Base-by-base conservation (phyloP, 345 rosid genomes). In the Gossypium stocksii region DNA sequence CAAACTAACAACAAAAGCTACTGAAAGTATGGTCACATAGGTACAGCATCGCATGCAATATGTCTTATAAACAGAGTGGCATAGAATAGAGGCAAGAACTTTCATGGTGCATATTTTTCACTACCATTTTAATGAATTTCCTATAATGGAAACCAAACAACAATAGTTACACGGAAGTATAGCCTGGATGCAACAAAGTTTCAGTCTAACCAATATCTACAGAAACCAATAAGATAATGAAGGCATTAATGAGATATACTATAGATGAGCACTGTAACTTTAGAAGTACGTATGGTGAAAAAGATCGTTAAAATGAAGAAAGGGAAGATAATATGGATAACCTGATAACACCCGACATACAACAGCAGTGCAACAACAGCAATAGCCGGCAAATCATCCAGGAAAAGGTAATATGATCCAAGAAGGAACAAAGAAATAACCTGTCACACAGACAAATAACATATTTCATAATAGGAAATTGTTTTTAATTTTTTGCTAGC, bases 261-360 rank as follows among this genome's bases (percentile, higher is more conserved):
- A 29, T 11, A 46, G 2, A 14, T 45, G 53, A 17, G 13, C 7
- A 5, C 23, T 19, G 15, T 29, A 46, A 62, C 34, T 7, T 14
- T 48, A 19, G 16, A 45, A 62, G 14, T 19, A 74, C 11, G 17
- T n/a, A 69, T 17, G 17, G 60, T 49, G 72, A n/a, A 53, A 78
- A 58, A 20, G 70, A 77, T 64, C 4, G 51, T 69, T 27, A 10
- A 51, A 15, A 46, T 27, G 22, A 61, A 72, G 48, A n/a, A 67
- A 72, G 48, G 51, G 72, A 52, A 64, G 70, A 61, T 63, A 60
- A 61, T 75, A 46, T 65, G n/a, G 45, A 70, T 80, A 80, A 93
- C 98, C 98, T 93, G 98, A 83, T 94, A 94, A 82, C 98, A 94
- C 4, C 98, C 98, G 62, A 92, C 98, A 74, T 94, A 94, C 72